phyloP scores from a whole-genome alignment of 371 early-diverging fungal genomes.

The Fennellomyces sp. region DNA sequence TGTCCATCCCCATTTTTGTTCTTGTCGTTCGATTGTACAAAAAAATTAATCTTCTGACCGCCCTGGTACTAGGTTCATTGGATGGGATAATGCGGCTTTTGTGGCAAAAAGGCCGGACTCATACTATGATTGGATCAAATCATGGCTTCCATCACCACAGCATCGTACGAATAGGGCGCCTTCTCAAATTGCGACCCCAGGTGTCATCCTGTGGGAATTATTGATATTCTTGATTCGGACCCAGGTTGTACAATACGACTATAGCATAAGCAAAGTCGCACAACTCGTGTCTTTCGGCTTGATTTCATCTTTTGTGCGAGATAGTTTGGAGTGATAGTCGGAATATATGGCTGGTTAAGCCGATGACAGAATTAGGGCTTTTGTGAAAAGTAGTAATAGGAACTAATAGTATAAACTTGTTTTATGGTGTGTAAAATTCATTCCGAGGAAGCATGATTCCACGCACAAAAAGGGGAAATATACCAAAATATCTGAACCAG shows the following conservation, averaged over 20 bases:
- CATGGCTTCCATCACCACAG: background rate
- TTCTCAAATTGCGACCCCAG: background rate
- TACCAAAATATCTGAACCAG: background rate
- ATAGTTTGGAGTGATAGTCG: too few relatives aligned
- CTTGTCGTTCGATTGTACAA: background rate
- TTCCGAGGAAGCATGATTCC: background rate
- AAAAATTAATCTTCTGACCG: background rate
- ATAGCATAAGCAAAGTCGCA: background rate
- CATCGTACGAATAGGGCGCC: background rate
- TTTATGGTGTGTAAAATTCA: too few relatives aligned
- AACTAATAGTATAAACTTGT: too few relatives aligned
- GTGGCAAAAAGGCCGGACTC: background rate
- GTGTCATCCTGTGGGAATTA: conserved; percentile 1
- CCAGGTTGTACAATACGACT: background rate
- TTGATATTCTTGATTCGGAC: background rate
- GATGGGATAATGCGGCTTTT: background rate
- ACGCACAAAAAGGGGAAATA: background rate
- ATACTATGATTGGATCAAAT: background rate
- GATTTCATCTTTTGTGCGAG: too few relatives aligned
- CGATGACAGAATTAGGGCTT: too few relatives aligned
- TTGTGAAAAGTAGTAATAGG: too few relatives aligned
- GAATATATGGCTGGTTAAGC: too few relatives aligned
- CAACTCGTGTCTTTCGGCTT: background rate
- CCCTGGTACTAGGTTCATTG: background rate
- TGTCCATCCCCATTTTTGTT: background rate